Percentiles rank a stretch among this genome's conserved stretches.
Conservation (phyloP, 2,329 filamentous ascomycete species). For the Cladophialophora bantiana region DNA sequence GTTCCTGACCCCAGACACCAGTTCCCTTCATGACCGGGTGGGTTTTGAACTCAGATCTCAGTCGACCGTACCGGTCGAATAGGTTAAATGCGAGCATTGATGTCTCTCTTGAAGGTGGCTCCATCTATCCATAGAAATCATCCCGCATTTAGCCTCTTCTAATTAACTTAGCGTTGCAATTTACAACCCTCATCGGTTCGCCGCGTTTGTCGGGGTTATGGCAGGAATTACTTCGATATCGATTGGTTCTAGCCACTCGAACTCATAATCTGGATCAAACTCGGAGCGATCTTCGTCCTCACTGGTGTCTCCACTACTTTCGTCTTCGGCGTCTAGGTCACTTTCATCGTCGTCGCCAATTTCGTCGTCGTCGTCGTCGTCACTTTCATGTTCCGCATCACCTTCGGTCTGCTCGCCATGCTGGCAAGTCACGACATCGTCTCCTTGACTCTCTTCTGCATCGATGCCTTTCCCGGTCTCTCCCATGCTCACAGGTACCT, state of each 20-base stretch:
- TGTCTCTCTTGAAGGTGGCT: slow-evolving; percentile 42
- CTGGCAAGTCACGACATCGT: slow-evolving; percentile 12
- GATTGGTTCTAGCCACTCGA: slow-evolving; percentile 32
- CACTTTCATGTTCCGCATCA: slow-evolving; percentile 20
- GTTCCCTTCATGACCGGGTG: slow-evolving; percentile 44
- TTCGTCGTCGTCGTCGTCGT: slow-evolving; percentile 39
- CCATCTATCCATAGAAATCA: slow-evolving; percentile 48
- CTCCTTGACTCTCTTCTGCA: slow-evolving; percentile 16
- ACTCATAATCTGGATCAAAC: slow-evolving; percentile 22
- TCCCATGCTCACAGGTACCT: slow-evolving; percentile 5
- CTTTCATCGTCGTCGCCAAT: slow-evolving; percentile 46
- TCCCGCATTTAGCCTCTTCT: slow-evolving; percentile 38
- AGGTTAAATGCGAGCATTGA: slow-evolving; percentile 47
- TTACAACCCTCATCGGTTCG: slow-evolving; percentile 23
- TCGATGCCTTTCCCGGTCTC: slow-evolving; percentile 14
- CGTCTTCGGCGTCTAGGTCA: slow-evolving; percentile 43
- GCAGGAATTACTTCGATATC: slow-evolving; percentile 24
- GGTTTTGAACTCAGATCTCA: slow-evolving; percentile 45
- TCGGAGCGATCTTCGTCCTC: slow-evolving; percentile 19
- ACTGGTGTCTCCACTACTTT: slow-evolving; percentile 12
- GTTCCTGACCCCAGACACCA: slow-evolving; percentile 43
- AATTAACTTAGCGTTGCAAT: slow-evolving; percentile 31
- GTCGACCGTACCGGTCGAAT: slow-evolving; percentile 50
- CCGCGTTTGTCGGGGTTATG: slow-evolving; percentile 11
- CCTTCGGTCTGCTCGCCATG: slow-evolving; percentile 20